Conservation (phyloP, 129 eudicot species). For the Glebionis coronaria region DNA sequence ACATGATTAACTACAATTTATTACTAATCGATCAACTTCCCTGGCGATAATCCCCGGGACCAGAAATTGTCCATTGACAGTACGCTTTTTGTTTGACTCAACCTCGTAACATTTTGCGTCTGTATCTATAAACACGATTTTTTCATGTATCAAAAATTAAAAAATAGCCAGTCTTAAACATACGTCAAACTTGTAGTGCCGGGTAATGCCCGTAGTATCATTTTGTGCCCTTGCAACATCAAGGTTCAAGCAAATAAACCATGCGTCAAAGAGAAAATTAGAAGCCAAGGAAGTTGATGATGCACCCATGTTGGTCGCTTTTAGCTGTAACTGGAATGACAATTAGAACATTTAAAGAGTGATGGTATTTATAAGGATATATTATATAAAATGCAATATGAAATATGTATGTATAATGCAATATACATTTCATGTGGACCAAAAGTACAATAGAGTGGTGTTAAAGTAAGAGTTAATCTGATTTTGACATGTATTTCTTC, state of each 20-base stretch:
- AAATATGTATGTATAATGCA: constrained; percentile 18
- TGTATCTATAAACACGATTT: no score
- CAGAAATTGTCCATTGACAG: constrained; percentile 61
- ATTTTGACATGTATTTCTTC: constrained; percentile 21
- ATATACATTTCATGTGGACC: constrained; percentile 32
- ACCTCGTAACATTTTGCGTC: constrained; percentile 67
- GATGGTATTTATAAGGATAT: constrained; percentile 31
- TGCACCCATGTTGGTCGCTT: constrained; percentile 28
- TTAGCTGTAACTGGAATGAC: constrained; percentile 9
- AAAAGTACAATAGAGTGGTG: constrained; percentile 35
- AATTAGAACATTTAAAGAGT: background rate
- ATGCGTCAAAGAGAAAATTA: constrained; percentile 28
- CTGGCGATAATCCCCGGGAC: constrained; percentile 62
- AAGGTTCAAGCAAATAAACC: constrained; percentile 29
- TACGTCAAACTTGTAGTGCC: constrained; percentile 69
- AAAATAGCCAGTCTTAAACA: constrained; percentile 7
- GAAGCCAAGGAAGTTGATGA: constrained; percentile 25
- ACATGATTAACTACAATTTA: constrained; percentile 65
- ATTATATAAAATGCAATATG: no score
- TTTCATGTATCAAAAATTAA: background rate
- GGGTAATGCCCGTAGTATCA: constrained; percentile 22
- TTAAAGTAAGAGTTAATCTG: constrained; percentile 39
- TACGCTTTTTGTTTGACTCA: constrained; percentile 62
- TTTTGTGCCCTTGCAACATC: constrained; percentile 27
- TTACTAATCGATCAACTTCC: constrained; percentile 57